These are phyloP conservation scores for Trichoderma arundinaceum DNA, from an alignment of 2,329 filamentous ascomycete genomes.

Conservation along the genomic window DNA sequence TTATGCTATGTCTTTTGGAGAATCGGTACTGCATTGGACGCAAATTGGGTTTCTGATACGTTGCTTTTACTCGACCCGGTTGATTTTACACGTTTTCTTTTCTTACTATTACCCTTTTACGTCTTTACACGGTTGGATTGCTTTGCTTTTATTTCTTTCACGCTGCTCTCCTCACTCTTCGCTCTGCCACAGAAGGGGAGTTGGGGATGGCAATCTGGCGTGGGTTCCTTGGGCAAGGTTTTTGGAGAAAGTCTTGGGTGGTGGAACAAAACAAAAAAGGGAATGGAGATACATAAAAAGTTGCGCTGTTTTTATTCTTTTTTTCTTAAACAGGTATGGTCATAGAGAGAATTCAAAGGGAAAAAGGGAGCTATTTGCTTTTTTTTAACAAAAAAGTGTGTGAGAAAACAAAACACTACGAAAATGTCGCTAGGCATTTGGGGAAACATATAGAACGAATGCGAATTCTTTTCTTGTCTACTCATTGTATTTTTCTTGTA, in stretches of 20 bases:
- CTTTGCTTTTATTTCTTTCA: neutral
- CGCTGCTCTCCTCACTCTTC: conserved; percentile 1
- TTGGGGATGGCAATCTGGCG: neutral
- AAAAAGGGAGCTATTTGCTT: conserved; percentile 1
- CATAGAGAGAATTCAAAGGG: conserved; percentile 26
- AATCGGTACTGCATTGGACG: conserved; percentile 20
- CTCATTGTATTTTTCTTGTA: neutral
- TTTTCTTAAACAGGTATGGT: conserved; percentile 21
- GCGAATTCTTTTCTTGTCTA: neutral
- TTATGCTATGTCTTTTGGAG: conserved; percentile 29
- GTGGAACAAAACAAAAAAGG: conserved; percentile 29
- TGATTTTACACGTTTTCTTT: conserved; percentile 10
- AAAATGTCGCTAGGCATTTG: neutral
- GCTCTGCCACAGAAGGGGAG: neutral
- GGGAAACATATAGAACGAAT: neutral
- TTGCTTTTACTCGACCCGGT: conserved; percentile 12
- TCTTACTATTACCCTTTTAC: conserved; percentile 12
- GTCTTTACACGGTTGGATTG: conserved; percentile 27
- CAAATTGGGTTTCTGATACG: conserved; percentile 18
- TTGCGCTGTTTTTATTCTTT: conserved; percentile 22
- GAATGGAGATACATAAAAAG: conserved; percentile 34
- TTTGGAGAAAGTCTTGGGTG: conserved; percentile 11
- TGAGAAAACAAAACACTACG: neutral
- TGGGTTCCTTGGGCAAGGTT: neutral
- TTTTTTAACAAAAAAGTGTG: neutral